Evolutionary conservation across 805 yeast genomes (phyloP).

Genomic region (Yamadazyma tumulicola): DNA sequence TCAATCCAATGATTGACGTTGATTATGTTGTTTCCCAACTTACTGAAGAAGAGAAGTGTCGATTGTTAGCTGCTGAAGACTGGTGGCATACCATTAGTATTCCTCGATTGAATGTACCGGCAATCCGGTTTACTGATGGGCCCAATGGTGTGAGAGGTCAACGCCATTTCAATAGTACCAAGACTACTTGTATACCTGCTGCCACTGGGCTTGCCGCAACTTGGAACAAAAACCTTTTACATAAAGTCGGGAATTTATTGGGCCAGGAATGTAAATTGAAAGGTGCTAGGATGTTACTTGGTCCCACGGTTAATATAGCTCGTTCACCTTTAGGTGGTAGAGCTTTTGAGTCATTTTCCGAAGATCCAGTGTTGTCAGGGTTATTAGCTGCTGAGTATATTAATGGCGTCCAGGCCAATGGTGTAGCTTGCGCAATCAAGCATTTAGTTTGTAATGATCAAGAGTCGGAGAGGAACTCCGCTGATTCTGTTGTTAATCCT

Average conservation of each 20-base stretch:
- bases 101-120: constrained; percentile 40
- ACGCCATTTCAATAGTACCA: constrained; percentile 21
- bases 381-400: constrained; percentile 22
- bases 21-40: constrained; percentile 20
- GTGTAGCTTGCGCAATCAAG: constrained; percentile 28
- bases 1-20: too few relatives aligned
- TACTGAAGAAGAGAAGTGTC: constrained; percentile 28
- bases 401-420: constrained; percentile 25
- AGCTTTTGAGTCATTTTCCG: constrained; percentile 30
- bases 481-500: constrained; percentile 25
- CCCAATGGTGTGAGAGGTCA: constrained; percentile 33
- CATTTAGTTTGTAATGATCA: constrained; percentile 30
- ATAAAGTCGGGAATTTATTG: constrained; percentile 27
- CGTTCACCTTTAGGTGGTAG: constrained; percentile 32
- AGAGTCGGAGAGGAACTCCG: constrained; percentile 24
- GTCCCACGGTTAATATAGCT: constrained; percentile 31
- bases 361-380: constrained; percentile 29
- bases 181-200: constrained; percentile 31
- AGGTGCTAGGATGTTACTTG: constrained; percentile 25
- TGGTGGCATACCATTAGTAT: constrained; percentile 48
- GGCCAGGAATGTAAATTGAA: constrained; percentile 27
- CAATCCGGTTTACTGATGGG: constrained; percentile 39
- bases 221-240: constrained; percentile 32
- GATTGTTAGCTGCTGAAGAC: constrained; percentile 36
- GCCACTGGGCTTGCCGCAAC: constrained; percentile 30